Conservation (phyloP, 2,329 filamentous ascomycete genomes). For the Colletotrichum tabaci region DNA sequence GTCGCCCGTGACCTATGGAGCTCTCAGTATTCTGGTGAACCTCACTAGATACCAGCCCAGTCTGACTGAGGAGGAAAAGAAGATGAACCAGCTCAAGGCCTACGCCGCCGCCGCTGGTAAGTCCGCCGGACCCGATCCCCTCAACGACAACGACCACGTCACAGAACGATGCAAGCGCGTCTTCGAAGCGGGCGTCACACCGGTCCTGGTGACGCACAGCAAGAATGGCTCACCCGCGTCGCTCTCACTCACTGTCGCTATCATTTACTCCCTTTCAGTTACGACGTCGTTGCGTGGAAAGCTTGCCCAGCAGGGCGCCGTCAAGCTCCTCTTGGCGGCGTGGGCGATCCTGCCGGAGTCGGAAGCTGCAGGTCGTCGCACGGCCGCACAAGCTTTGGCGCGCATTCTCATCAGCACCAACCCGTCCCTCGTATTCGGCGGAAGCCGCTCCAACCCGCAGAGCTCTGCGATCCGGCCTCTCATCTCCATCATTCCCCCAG, state of each 20-base stretch:
- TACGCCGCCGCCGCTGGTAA: conserved; percentile 90
- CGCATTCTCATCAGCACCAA: conserved; percentile 90
- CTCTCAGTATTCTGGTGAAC: conserved; percentile 87
- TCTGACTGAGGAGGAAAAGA: conserved; percentile 91
- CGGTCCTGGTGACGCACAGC: conserved; percentile 82
- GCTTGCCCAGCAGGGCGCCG: conserved; percentile 93
- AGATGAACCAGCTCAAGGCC: conserved; percentile 91
- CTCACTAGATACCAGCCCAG: conserved; percentile 84
- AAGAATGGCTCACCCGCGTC: conserved; percentile 81
- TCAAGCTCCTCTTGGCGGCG: conserved; percentile 84
- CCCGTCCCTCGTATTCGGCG: conserved; percentile 86
- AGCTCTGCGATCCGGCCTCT: conserved; percentile 88
- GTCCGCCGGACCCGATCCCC: conserved; percentile 71
- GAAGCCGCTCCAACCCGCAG: conserved; percentile 80
- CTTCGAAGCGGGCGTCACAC: conserved; percentile 83
- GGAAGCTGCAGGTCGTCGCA: conserved; percentile 64
- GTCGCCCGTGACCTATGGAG: conserved; percentile 85
- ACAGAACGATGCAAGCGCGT: conserved; percentile 81
- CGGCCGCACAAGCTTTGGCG: conserved; percentile 84
- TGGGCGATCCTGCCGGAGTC: conserved; percentile 73
- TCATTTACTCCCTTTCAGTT: conserved; percentile 83
- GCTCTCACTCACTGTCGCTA: conserved; percentile 80
- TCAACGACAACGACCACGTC: conserved; percentile 85
- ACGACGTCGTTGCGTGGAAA: conserved; percentile 81
- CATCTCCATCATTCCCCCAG: conserved; percentile 78